Percentiles rank a stretch among this genome's conserved stretches.
Evolutionary conservation across 139 green algal species (phyloP).

Genomic region (Chlamydomonas sphaeroides): DNA sequence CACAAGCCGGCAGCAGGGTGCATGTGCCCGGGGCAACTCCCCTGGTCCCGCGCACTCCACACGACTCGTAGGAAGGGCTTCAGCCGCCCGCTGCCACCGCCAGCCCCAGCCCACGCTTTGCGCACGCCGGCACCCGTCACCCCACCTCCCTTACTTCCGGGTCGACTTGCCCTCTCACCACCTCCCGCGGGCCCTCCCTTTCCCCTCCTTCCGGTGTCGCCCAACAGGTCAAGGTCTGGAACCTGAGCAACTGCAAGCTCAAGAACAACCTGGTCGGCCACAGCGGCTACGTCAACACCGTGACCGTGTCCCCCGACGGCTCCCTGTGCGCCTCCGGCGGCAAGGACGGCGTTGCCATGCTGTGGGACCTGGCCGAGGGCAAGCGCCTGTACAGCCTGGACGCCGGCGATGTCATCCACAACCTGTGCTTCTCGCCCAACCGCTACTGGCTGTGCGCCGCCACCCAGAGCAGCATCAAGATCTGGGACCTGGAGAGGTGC

Average conservation of each 20-base stretch:
- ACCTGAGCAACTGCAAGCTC: conserved; percentile 99
- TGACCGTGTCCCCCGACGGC: conserved; percentile 98
- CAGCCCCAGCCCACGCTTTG: too few species aligned
- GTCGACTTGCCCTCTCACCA: too few species aligned
- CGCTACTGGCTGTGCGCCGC: conserved; percentile 99
- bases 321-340: conserved; percentile 98
- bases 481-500: conserved; percentile 96
- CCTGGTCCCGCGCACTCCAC: too few species aligned
- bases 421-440: conserved; percentile 98
- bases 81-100: too few species aligned
- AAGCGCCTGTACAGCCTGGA: conserved; percentile 99
- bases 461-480: conserved; percentile 92
- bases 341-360: conserved; percentile 98
- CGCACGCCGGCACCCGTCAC: too few species aligned
- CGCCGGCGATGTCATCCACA: conserved; percentile 97
- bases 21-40: too few species aligned
- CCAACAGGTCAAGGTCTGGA: conserved; percentile 94
- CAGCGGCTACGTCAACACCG: conserved; percentile 95
- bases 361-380: conserved; percentile 99
- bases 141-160: too few species aligned
- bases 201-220: too few species aligned
- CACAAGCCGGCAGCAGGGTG: too few species aligned
- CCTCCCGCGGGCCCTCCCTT: too few species aligned
- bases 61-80: too few species aligned
- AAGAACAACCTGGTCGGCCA: conserved; percentile 96